Conservation (phyloP, 495 filamentous ascomycete species). For the Neurospora sp. region DNA sequence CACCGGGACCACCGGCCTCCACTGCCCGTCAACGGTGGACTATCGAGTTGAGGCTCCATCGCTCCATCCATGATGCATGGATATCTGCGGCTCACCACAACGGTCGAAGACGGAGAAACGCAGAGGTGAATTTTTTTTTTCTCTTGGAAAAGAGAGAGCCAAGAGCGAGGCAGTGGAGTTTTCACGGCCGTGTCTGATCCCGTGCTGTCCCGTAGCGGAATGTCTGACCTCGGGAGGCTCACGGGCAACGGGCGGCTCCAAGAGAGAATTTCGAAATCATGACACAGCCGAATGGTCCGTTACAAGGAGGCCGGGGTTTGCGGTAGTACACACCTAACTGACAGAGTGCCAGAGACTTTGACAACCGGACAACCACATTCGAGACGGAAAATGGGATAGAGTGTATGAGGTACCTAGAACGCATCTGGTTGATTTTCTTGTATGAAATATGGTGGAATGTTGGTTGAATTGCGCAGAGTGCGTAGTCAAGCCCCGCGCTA, state of each 20-base stretch:
- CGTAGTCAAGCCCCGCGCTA: no score
- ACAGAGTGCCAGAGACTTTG: neutral
- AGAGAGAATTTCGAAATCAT: neutral
- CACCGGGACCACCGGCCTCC: neutral
- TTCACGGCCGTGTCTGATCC: neutral
- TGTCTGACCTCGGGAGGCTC: neutral
- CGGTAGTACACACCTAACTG: neutral
- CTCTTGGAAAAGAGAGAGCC: neutral
- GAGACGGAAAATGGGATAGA: no score
- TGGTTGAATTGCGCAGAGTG: no score
- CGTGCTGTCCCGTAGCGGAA: neutral
- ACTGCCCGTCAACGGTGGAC: neutral
- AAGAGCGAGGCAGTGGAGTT: neutral
- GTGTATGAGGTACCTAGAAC: no score
- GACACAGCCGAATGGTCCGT: neutral
- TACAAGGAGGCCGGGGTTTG: neutral
- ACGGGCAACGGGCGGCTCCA: neutral
- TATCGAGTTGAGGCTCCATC: neutral
- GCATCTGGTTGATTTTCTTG: no score
- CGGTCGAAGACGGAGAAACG: neutral
- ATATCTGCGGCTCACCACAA: neutral
- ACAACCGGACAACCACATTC: no score
- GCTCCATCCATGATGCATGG: neutral
- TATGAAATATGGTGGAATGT: no score
- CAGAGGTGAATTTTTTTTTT: neutral